Conservation (phyloP, 2,329 filamentous ascomycete species). For the Arachnopeziza araneosa region DNA sequence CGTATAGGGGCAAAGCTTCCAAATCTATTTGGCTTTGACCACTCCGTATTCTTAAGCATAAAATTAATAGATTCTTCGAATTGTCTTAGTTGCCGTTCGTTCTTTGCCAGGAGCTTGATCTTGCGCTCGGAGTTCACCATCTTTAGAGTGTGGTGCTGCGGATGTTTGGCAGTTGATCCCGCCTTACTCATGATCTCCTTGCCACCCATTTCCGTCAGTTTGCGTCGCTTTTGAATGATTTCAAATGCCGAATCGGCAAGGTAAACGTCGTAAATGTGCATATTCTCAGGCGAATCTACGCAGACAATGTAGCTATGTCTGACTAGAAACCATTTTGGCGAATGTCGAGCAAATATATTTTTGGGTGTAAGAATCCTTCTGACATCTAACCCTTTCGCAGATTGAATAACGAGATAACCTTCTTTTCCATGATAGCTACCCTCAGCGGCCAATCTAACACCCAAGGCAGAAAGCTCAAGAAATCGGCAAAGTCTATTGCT, state of each 20-base stretch:
- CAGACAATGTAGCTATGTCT: constrained; percentile 96
- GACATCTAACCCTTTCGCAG: constrained; percentile 82
- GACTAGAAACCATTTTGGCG: constrained; percentile 96
- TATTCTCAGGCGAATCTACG: constrained; percentile 96
- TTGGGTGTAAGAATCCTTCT: constrained; percentile 72
- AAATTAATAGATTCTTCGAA: constrained; percentile 89
- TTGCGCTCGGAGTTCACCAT: constrained; percentile 90
- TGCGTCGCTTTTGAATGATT: constrained; percentile 67
- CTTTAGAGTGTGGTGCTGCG: constrained; percentile 77
- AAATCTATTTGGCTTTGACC: constrained; percentile 80
- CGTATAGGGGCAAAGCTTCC: constrained; percentile 90
- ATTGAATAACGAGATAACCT: constrained; percentile 87
- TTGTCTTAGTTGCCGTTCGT: constrained; percentile 81
- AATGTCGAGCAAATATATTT: constrained; percentile 75
- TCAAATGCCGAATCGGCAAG: constrained; percentile 87
- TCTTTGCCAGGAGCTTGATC: constrained; percentile 83
- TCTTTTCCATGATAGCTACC: constrained; percentile 98
- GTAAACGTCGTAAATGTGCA: constrained; percentile 98
- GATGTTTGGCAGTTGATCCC: constrained; percentile 33
- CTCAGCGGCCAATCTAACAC: constrained; percentile 88
- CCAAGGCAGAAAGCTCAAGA: constrained; percentile 86
- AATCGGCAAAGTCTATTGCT: constrained; percentile 96
- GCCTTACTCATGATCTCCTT: constrained; percentile 51
- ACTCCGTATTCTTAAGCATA: constrained; percentile 78
- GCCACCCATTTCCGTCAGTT: constrained; percentile 46